Evolutionary conservation across 495 filamentous ascomycete species (phyloP).

Genomic region (Daldinia loculata): DNA sequence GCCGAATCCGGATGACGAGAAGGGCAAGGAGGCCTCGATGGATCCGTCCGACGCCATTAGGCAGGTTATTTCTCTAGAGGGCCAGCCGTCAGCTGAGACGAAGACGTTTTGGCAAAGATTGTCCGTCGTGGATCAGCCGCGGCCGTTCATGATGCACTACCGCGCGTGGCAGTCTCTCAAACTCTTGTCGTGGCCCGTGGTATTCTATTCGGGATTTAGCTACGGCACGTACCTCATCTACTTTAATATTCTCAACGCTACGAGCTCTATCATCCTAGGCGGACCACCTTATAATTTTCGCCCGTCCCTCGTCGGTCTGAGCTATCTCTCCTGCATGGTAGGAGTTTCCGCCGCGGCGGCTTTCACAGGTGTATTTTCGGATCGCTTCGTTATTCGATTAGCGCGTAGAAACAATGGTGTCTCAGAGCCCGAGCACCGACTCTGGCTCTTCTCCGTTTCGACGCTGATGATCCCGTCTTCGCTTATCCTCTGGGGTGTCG

Average conservation of each 20-base stretch:
- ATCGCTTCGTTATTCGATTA: constrained; percentile 65
- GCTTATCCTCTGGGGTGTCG: constrained; percentile 74
- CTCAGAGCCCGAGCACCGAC: constrained; percentile 68
- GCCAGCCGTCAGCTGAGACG: constrained; percentile 11
- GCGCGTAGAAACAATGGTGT: constrained; percentile 69
- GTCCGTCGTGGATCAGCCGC: constrained; percentile 58
- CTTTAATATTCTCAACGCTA: constrained; percentile 74
- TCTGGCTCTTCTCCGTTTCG: constrained; percentile 68
- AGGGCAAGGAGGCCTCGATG: constrained; percentile 18
- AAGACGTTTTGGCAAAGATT: constrained; percentile 66
- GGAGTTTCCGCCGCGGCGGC: constrained; percentile 54
- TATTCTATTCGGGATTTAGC: constrained; percentile 72
- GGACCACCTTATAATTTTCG: constrained; percentile 64
- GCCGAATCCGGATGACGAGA: constrained; percentile 28
- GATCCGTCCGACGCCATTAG: constrained; percentile 13
- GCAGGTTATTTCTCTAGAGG: constrained; percentile 51
- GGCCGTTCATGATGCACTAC: constrained; percentile 62
- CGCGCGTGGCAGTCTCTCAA: constrained; percentile 48
- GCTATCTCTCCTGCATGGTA: constrained; percentile 66
- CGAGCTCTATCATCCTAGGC: constrained; percentile 67
- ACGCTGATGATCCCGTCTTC: constrained; percentile 64
- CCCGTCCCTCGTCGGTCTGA: constrained; percentile 69
- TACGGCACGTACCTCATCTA: constrained; percentile 71
- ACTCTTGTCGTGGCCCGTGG: constrained; percentile 67
- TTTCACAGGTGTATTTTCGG: constrained; percentile 58